Base-by-base conservation (phyloP, 352 stramenopile genomes). In the Phytophthora brassicae region DNA sequence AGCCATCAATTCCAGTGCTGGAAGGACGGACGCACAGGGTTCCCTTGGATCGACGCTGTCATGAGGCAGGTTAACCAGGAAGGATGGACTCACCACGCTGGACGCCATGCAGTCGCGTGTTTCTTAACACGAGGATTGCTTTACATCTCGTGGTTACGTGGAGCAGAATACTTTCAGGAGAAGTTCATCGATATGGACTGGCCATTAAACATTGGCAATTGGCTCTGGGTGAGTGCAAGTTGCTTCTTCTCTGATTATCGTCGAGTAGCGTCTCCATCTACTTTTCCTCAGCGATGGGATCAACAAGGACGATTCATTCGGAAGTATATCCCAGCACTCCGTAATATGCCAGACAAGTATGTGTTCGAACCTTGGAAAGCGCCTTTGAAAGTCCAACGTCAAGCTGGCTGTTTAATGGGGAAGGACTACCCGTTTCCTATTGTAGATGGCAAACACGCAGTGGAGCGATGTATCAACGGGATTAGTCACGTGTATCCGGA, bases 321-420 rank as follows among this genome's bases (percentile, higher is more conserved):
- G 45, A 97, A 97, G 63, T 98, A 90, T 65, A 61, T 99, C 1
- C 92, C 95, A 4, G 81, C 83, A 17, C 83, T 99, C 9, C 74
- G 75, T 13, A 84, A 97, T 12, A 90, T 98, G 60, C 96, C 96
- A 4, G 76, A 81, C 11, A 97, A 98, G 62, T 99, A 97, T 72
- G 98, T 99, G 42, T 98, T 98, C 61, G 95, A 98, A 71, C 97
- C 97, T 2, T 99, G 96, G 97, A 97, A 95, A 39, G 95, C 96
- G 11, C 90, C 96, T 2, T 24, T 90, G 7, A 80, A 71, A 55
- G 81, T 98, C 13, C 94, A 98, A 62, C 77, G 90, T 48, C 73
- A 83, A 6, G 81, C 78, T 19, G 85, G 78, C 3, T 97, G 91
- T 63, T 76, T 97, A 24, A 87, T 97, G 13, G 97, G 96, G 11